Conservation (phyloP, 768 basidiomycete species). For the Rhizopogon vinicolor region DNA sequence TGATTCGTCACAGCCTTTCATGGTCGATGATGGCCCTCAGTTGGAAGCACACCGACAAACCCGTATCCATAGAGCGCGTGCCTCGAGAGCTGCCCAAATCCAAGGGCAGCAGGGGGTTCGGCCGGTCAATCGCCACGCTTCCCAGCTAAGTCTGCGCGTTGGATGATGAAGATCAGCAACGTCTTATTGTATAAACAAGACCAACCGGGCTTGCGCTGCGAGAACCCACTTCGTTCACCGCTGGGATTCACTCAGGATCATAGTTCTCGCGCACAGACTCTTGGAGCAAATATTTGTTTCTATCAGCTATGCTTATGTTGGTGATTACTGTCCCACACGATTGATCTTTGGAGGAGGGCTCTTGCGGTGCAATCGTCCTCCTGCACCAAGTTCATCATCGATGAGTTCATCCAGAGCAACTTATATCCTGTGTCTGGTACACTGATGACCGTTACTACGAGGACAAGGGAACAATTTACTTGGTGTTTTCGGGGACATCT, state of each 20-base stretch:
- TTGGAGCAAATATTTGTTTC: background rate
- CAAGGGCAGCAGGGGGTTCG: background rate
- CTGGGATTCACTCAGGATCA: background rate
- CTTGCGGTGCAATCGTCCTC: too few species aligned
- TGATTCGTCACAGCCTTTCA: slow-evolving; percentile 49
- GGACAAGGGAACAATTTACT: background rate
- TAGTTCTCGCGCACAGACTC: background rate
- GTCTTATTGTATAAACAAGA: background rate
- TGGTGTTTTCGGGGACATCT: background rate
- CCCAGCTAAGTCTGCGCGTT: background rate
- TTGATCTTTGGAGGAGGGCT: background rate
- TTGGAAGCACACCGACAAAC: slow-evolving; percentile 59
- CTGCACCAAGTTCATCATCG: background rate
- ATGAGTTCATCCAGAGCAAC: background rate
- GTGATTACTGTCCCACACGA: background rate
- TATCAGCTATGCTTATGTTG: background rate
- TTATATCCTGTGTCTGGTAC: background rate
- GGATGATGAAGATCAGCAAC: background rate
- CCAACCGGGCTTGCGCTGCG: too few species aligned
- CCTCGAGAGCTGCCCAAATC: slow-evolving; percentile 21
- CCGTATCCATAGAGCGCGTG: slow-evolving; percentile 48
- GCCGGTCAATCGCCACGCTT: background rate
- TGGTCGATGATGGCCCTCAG: slow-evolving; percentile 52
- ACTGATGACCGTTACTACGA: background rate
- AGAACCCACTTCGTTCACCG: too few species aligned